phyloP scores from a whole-genome alignment of 2,329 filamentous ascomycete genomes.

The Arthroderma sp. region DNA sequence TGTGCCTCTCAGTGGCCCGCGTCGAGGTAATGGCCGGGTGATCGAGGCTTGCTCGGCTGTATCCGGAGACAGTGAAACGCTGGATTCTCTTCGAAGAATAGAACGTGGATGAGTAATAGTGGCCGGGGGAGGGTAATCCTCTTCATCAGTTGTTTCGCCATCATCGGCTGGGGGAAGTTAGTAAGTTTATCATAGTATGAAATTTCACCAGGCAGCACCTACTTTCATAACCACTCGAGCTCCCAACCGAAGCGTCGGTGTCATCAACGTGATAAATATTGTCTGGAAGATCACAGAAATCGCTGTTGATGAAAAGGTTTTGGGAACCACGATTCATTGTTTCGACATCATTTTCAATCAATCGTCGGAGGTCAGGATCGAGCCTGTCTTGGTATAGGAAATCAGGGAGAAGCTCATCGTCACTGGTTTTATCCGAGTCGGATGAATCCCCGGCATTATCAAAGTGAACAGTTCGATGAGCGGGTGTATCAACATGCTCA shows the following conservation, averaged over 20 bases:
- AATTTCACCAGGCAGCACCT: constrained; percentile 21
- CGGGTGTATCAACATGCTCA: constrained; percentile 29
- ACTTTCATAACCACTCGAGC: constrained; percentile 46
- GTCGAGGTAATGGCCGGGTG: constrained; percentile 23
- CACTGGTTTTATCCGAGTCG: constrained; percentile 41
- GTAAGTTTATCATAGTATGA: neutral
- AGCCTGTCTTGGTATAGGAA: constrained; percentile 64
- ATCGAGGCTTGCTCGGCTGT: constrained; percentile 23
- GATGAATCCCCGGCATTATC: constrained; percentile 48
- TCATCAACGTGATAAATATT: constrained; percentile 32
- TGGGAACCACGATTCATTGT: constrained; percentile 10
- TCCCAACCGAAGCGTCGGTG: constrained; percentile 30
- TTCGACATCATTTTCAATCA: constrained; percentile 53
- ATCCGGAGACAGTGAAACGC: constrained; percentile 31
- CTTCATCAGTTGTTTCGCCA: constrained; percentile 49
- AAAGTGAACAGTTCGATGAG: constrained; percentile 60
- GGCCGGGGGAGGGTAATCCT: constrained; percentile 38
- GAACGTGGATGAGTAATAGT: constrained; percentile 36
- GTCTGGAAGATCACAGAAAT: constrained; percentile 25
- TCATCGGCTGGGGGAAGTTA: constrained; percentile 36
- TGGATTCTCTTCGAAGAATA: constrained; percentile 38
- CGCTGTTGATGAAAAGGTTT: constrained; percentile 26
- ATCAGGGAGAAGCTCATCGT: constrained; percentile 61
- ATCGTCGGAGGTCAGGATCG: constrained; percentile 57
- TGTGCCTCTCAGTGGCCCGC: constrained; percentile 35